A percentile compares a stretch with the other conserved stretches of the same genome.
Evolutionary conservation across 345 rosid genomes (phyloP).

Genomic region (Brassica carinata): DNA sequence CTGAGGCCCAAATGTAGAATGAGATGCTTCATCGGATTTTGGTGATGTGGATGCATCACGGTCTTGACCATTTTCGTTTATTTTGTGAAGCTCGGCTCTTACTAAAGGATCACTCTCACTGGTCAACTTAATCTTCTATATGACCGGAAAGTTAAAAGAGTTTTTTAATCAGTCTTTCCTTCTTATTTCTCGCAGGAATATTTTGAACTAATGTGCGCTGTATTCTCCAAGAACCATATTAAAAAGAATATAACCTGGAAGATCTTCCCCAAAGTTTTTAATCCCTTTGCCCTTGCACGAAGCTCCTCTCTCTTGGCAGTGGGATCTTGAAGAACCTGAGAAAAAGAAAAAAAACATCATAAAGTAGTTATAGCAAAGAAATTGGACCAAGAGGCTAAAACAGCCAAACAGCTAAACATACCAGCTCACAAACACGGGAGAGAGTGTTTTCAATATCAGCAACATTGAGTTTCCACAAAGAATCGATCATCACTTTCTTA

Average conservation of each 20-base stretch:
- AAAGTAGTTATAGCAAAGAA: constrained; percentile 3
- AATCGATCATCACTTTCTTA: constrained; percentile 92
- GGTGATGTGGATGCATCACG: constrained; percentile 59
- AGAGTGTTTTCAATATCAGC: constrained; percentile 98
- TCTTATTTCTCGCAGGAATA: constrained; percentile 3
- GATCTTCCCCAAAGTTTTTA: constrained; percentile 93
- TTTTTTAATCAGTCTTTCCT: constrained; percentile 6
- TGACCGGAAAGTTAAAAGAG: constrained; percentile 21
- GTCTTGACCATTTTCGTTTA: constrained; percentile 62
- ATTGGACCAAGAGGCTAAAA: constrained; percentile 28
- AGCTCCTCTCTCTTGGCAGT: constrained; percentile 84
- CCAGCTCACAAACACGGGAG: constrained; percentile 96
- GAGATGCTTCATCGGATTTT: constrained; percentile 51
- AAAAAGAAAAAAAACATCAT: not conserved
- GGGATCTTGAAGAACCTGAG: constrained; percentile 94
- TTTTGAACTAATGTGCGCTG: constrained; percentile 12
- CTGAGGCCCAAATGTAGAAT: constrained; percentile 51
- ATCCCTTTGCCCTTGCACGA: constrained; percentile 88
- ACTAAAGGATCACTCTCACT: constrained; percentile 61
- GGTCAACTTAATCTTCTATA: constrained; percentile 67
- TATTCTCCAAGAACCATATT: not conserved
- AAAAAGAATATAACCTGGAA: constrained; percentile 70
- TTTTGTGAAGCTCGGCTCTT: constrained; percentile 44
- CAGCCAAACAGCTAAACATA: constrained; percentile 40
- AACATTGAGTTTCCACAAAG: constrained; percentile 96